Conservation (phyloP, 2,329 filamentous ascomycete genomes). For the Talaromyces sp. region DNA sequence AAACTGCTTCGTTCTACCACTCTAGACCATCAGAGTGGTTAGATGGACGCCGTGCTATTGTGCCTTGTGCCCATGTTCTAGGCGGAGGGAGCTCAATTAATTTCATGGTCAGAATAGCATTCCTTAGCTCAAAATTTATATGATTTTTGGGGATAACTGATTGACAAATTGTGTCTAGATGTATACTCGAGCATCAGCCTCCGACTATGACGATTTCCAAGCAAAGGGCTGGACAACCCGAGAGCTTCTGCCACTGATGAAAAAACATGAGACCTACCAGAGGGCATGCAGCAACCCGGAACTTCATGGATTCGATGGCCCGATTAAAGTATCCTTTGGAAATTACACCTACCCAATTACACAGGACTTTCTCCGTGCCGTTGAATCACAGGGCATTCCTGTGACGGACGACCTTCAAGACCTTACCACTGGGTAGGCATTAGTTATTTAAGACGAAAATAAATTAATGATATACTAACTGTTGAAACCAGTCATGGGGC, state of each 20-base stretch:
- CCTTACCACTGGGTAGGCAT: constrained; percentile 40
- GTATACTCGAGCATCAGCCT: constrained; percentile 67
- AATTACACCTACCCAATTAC: constrained; percentile 78
- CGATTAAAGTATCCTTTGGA: constrained; percentile 76
- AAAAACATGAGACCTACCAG: constrained; percentile 76
- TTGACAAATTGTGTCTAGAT: constrained; percentile 43
- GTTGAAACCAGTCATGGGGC: constrained; percentile 51
- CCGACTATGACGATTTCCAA: constrained; percentile 74
- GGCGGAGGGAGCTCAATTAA: constrained; percentile 71
- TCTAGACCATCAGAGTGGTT: constrained; percentile 69
- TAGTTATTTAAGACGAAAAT: no score
- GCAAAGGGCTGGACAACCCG: constrained; percentile 74
- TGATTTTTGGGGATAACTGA: neutral
- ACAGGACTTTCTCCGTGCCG: constrained; percentile 70
- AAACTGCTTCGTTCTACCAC: constrained; percentile 77
- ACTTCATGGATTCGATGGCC: constrained; percentile 70
- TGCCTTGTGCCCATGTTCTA: constrained; percentile 68
- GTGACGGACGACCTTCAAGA: constrained; percentile 73
- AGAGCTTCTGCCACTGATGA: constrained; percentile 70
- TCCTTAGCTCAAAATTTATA: neutral
- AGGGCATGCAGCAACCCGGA: constrained; percentile 55
- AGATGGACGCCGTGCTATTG: constrained; percentile 63
- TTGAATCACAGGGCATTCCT: constrained; percentile 69
- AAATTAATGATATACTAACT: neutral
- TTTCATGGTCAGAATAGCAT: constrained; percentile 55